Evolutionary conservation across 805 yeast genomes (phyloP), one percentile per base, ranked within the genome.

Genomic region (Saccharomyces cerevisiae): DNA sequence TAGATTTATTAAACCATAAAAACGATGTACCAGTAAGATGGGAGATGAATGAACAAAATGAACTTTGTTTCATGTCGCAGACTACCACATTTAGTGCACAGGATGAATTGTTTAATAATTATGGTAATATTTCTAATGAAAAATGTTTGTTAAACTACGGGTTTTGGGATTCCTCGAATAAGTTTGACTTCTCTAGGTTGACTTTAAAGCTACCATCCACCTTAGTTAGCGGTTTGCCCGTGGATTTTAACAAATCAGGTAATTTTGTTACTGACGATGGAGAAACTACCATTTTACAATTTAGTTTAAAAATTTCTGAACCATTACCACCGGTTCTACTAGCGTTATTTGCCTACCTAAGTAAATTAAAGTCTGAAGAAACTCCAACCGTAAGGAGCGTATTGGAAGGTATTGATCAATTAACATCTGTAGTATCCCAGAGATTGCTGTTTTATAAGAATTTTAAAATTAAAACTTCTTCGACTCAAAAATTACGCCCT

Each of bases 81-180:
- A 17, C 43, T 6, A 78, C 80, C 54, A 63, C 68, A n/a, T 83
- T 83, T 59, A 50, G 54, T 2, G 58, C 57, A 1, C 79, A 79
- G 1, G 66, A 70, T 2, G 85, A 89, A 64, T 57, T 91, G 1
- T 87, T 70, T 70, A 90, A 90, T 66, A 87, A 88, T 68, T 90
- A 91, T 68, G 97, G 97, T 1, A 82, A 87, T 52, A 90, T 89
- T 68, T 86, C 94, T 0, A 90, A 89, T 63, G 95, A 87, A 58
- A 96, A 89, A 59, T 69, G 90, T 28, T 68, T 91, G 5, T 70
- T 90, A 60, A 90, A 85, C 0, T 91, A 91, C 67, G 97, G 97
- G 0, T 91, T 91, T 69, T 50, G 83, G 2, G 77, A 76, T 17
- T 73, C 73, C 17, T 70, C 78, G 49, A 87, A 86, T 60, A 71